Conservation (phyloP, 805 yeast species). For the Candida ulmi region DNA sequence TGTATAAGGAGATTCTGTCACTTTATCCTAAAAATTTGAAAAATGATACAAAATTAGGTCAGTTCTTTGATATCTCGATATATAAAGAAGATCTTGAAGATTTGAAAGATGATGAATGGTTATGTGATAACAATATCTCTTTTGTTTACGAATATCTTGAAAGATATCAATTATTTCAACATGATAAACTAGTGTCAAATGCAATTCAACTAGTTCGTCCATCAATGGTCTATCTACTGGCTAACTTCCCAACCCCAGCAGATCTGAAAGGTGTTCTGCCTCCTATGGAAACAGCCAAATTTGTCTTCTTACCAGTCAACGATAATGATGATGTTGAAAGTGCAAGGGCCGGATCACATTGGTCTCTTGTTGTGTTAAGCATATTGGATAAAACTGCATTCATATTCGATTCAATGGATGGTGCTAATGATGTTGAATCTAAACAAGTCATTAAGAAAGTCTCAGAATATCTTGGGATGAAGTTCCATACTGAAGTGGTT, state of each 20-base stretch:
- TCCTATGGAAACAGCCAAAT: slow-evolving; percentile 33
- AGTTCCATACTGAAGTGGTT: slow-evolving; percentile 19
- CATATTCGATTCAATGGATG: slow-evolving; percentile 50
- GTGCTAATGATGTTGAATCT: slow-evolving; percentile 21
- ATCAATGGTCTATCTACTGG: slow-evolving; percentile 56
- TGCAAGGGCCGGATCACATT: slow-evolving; percentile 68
- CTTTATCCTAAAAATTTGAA: slow-evolving; percentile 17
- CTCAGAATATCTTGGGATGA: slow-evolving; percentile 12
- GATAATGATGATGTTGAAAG: slow-evolving; percentile 54
- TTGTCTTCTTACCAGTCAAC: slow-evolving; percentile 64
- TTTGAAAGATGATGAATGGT: slow-evolving; percentile 63
- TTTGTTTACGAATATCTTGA: slow-evolving; percentile 56
- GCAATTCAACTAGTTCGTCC: slow-evolving; percentile 47
- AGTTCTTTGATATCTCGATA: slow-evolving; percentile 52
- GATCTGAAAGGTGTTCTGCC: slow-evolving; percentile 42
- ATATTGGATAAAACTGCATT: slow-evolving; percentile 41
- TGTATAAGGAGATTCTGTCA: slow-evolving; percentile 12
- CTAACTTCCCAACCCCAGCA: slow-evolving; percentile 43
- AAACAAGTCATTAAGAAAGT: slow-evolving; percentile 17
- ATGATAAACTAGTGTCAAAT: slow-evolving; percentile 20
- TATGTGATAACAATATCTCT: slow-evolving; percentile 64
- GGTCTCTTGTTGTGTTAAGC: slow-evolving; percentile 60
- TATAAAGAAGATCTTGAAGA: slow-evolving; percentile 54
- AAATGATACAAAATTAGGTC: slow-evolving; percentile 28
- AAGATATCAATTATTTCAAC: slow-evolving; percentile 23